Evolutionary conservation across 1,284 basidiomycete genomes (phyloP), one percentile per base, ranked within the genome.

Genomic region (Ganoderma sinense): DNA sequence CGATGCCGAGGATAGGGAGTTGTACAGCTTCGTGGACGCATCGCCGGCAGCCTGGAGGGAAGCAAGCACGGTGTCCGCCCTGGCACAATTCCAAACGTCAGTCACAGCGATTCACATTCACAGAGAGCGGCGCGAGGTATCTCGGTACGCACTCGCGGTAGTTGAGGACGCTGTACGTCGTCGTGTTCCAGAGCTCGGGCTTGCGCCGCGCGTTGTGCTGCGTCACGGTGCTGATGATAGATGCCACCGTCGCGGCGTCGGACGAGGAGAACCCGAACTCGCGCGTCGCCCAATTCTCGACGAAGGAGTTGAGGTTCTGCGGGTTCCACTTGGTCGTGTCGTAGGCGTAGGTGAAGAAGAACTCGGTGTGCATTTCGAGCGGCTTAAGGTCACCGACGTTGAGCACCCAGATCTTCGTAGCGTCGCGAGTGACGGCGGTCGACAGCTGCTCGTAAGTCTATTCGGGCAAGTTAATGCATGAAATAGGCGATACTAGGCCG

Each of bases 321-420:
- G 81, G 82, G 20, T 82, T 84, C 85, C 87, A 89, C 16, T 82
- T 78, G 0, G 86, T 81, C 0, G 87, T 79, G 74, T 93, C 85
- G 84, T 88, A 94, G 2, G 86, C 91, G 62, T 87, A 86, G 33
- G 82, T 83, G 73, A 93, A 81, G 83, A 91, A 93, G 78, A 91
- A 93, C 72, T 93, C 91, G 29, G 85, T 88, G 58, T 90, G 87
- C 75, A 89, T 85, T 73, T 94, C 92, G 75, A 90, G 90, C 0
- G 91, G 90, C 77, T 94, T 94, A 48, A 94, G 79, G 75, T 94
- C 92, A 23, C 91, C 91, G 43, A 91, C 89, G 74, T 90, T 90
- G 56, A 90, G 76, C 41, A 91, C 83, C 89, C 89, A 91, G 43
- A 90, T 79, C 18, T 83, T 83, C 5, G 81, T 85, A 0, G 89